A percentile compares a stretch with the other conserved stretches of the same genome.
These are phyloP conservation scores for Alectoria sarmentosa DNA, from an alignment of 495 filamentous ascomycete species.

Conservation along the genomic window DNA sequence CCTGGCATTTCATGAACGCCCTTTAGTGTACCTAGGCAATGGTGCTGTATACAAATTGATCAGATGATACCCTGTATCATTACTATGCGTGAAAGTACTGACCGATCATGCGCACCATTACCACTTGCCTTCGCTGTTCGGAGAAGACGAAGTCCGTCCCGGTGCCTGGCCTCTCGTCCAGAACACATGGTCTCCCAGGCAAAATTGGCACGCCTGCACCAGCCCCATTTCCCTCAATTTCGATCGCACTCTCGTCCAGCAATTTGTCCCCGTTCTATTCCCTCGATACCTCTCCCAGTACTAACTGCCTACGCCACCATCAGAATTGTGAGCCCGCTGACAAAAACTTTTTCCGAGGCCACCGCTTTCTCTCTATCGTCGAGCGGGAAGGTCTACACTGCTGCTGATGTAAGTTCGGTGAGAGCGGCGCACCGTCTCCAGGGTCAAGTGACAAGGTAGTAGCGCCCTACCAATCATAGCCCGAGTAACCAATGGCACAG, in stretches of 20 bases:
- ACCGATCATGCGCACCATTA: slow-evolving; percentile 18
- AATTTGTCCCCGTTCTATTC: not conserved
- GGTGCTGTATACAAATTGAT: too few species aligned
- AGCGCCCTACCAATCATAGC: not conserved
- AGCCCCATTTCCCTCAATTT: not conserved
- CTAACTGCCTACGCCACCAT: not conserved
- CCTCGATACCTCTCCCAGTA: not conserved
- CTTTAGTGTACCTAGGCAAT: too few species aligned
- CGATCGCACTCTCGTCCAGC: not conserved
- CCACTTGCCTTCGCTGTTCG: not conserved
- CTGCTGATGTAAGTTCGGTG: not conserved
- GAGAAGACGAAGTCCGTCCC: slow-evolving; percentile 5
- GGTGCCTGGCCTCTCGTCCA: not conserved
- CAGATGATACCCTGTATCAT: too few species aligned
- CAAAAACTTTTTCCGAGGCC: not conserved
- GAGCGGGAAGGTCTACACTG: not conserved
- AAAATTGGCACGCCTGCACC: not conserved
- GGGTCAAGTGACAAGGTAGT: not conserved
- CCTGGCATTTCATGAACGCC: too few species aligned
- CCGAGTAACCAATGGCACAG: not conserved
- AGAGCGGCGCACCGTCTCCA: not conserved
- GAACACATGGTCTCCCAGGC: not conserved
- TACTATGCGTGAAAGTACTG: too few species aligned
- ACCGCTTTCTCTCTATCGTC: not conserved
- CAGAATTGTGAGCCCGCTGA: not conserved